phyloP scores from a whole-genome alignment of 2,329 filamentous ascomycete species.

The Chalaropsis thielavioides region DNA sequence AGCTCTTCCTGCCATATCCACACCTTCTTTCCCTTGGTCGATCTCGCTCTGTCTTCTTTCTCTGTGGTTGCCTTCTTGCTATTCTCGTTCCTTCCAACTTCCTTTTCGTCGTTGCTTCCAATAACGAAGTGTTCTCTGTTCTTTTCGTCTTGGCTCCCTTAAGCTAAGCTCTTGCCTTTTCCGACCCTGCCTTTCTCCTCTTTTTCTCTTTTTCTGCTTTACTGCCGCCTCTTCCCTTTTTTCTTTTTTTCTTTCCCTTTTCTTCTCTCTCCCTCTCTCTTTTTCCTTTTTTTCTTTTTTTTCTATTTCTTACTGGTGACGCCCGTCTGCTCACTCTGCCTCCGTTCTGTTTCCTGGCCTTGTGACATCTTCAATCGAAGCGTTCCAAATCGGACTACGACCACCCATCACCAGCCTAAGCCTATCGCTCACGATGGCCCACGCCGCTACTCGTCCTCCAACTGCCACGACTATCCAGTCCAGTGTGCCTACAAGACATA shows the following conservation, averaged over 20 bases:
- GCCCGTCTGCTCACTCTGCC: background rate
- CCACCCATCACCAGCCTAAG: background rate
- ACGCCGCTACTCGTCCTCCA: slow-evolving; percentile 10
- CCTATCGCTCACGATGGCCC: slow-evolving; percentile 4
- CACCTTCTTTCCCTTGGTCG: too few relatives aligned
- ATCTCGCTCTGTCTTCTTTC: too few relatives aligned
- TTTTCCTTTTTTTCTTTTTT: background rate
- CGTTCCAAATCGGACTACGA: background rate
- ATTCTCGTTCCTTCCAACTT: background rate
- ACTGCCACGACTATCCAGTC: slow-evolving; percentile 10
- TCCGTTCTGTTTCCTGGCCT: background rate
- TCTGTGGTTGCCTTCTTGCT: too few relatives aligned
- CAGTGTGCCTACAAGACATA: slow-evolving; percentile 14
- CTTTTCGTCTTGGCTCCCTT: background rate
- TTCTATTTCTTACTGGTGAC: background rate
- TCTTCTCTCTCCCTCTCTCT: slow-evolving; percentile 11
- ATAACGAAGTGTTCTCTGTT: background rate
- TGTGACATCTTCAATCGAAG: background rate
- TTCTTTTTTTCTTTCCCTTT: slow-evolving; percentile 7
- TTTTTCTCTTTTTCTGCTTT: background rate
- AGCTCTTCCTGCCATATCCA: background rate
- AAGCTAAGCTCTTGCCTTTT: slow-evolving; percentile 5
- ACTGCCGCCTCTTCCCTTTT: background rate
- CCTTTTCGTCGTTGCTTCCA: background rate
- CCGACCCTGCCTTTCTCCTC: slow-evolving; percentile 10